These are phyloP conservation scores for Zymoseptoria pseudotritici DNA, from an alignment of 2,329 filamentous ascomycete species.

Conservation along the genomic window DNA sequence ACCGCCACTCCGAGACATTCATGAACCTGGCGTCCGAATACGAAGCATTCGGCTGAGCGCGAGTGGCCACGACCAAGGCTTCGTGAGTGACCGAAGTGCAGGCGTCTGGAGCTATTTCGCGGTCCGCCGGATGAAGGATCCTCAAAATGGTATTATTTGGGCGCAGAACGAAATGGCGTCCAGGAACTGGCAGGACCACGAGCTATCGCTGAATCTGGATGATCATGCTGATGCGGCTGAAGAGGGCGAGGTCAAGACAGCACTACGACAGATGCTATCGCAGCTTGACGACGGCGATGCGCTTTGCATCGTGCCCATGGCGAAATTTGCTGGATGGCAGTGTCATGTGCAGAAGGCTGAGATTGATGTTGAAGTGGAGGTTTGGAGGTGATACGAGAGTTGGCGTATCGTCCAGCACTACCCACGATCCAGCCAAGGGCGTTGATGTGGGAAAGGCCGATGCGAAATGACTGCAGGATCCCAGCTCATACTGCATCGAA, in stretches of 20 bases:
- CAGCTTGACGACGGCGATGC: constrained; percentile 9
- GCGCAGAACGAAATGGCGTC: constrained; percentile 5
- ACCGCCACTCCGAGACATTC: constrained; percentile 3
- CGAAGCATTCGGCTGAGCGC: constrained; percentile 6
- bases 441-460: too few relatives aligned
- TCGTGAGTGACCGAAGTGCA: constrained; percentile 3
- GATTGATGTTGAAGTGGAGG: constrained; percentile 14
- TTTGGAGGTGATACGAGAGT: constrained; percentile 5
- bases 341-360: constrained; percentile 9
- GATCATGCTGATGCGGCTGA: not conserved
- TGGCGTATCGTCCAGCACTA: not conserved
- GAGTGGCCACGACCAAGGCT: constrained; percentile 13
- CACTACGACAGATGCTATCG: constrained; percentile 5
- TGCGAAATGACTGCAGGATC: not conserved
- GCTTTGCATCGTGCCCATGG: constrained; percentile 13
- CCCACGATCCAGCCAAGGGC: too few relatives aligned
- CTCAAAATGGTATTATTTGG: not conserved
- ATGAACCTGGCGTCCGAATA: constrained; percentile 3
- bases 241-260: not conserved
- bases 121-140: constrained; percentile 4
- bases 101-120: constrained; percentile 14
- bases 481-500: not conserved
- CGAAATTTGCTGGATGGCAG: constrained; percentile 9
- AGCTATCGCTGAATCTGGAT: constrained; percentile 1
- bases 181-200: constrained; percentile 6